phyloP scores from a whole-genome alignment of 139 green algal species.

The Chlorella sp. region DNA sequence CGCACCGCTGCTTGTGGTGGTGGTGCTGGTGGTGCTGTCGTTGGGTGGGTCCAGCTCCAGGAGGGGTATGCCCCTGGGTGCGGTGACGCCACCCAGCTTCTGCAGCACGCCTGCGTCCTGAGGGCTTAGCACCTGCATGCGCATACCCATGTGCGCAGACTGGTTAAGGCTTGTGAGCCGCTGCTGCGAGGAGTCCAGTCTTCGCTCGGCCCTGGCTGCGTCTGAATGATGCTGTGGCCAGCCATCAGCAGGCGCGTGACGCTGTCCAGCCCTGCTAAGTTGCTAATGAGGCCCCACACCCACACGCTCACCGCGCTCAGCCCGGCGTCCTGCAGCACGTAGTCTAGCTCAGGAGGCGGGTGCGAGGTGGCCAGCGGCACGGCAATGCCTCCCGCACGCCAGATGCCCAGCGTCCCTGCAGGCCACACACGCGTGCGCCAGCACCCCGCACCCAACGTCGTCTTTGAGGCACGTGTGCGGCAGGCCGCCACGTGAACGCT shows the following conservation, averaged over 20 bases:
- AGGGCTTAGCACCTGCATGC: neutral
- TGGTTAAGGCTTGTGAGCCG: no score
- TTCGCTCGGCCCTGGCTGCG: neutral
- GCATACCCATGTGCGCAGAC: no score
- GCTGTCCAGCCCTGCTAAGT: no score
- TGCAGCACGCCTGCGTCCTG: neutral
- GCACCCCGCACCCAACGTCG: no score
- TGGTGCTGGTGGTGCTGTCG: slow-evolving; percentile 2
- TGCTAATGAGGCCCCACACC: no score
- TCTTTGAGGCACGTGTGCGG: no score
- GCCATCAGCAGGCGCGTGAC: no score
- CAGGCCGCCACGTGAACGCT: no score
- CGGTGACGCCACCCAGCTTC: neutral
- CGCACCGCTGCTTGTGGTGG: neutral
- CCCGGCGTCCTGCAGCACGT: slow-evolving; percentile 75
- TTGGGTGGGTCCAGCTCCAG: neutral
- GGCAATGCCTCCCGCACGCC: slow-evolving; percentile 66
- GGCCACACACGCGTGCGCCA: no score
- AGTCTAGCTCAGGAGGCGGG: slow-evolving; percentile 65
- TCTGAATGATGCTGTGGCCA: neutral
- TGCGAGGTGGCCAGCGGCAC: slow-evolving; percentile 83
- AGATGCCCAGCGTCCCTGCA: slow-evolving; percentile 69
- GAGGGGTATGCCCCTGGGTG: neutral
- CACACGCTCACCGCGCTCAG: slow-evolving; percentile 40
- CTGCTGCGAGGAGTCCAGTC: no score